Base-by-base conservation (phyloP, 2,329 filamentous ascomycete genomes). In the Calonectria hongkongensis region DNA sequence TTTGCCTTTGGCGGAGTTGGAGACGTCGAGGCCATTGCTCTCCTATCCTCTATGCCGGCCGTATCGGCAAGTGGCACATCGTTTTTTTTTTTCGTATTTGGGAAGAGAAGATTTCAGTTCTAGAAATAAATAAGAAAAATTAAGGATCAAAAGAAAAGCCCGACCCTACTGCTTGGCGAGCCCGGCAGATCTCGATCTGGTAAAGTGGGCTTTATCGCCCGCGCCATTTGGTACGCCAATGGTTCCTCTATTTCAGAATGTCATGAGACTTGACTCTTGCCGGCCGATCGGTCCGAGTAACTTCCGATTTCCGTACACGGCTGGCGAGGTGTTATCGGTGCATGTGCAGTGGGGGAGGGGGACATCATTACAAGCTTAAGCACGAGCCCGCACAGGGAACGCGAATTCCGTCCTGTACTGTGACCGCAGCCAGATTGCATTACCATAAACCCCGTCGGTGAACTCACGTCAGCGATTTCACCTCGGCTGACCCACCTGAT, bases 221-320 rank as follows among this genome's bases (percentile, higher is more conserved):
- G 54, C 13, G n/a, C 21, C 33, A 41, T 60, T 60, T 36, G 33
- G 33, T 10, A 12, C 12, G 33, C 33, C 33, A 36, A 36, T 36
- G 10, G 33, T 36, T 36, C 33, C 33, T 36, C 33, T 3, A 36
- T 10, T 41, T 27, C 21, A 7, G 7, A 41, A 18, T 41, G 36
- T 60, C 54, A 60, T 60, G 54, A 60, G 54, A 60, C 54, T 21
- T 41, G n/a, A 27, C 13, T 13, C 8, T 36, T 3, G 13, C 54
- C 25, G 54, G 54, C 54, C 54, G 54, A 60, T 60, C 54, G 54
- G 54, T 28, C 54, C 54, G 54, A 41, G 54, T 60, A 60, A 41
- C n/a, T 5, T 10, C 54, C 54, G 54, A 60, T 60, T 60, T 41
- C 54, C 54, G 54, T 25, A 12, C 54, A 43, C 41, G 54, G 45